Conservation (phyloP, 106 monocot species). For the Chionographis japonica region DNA sequence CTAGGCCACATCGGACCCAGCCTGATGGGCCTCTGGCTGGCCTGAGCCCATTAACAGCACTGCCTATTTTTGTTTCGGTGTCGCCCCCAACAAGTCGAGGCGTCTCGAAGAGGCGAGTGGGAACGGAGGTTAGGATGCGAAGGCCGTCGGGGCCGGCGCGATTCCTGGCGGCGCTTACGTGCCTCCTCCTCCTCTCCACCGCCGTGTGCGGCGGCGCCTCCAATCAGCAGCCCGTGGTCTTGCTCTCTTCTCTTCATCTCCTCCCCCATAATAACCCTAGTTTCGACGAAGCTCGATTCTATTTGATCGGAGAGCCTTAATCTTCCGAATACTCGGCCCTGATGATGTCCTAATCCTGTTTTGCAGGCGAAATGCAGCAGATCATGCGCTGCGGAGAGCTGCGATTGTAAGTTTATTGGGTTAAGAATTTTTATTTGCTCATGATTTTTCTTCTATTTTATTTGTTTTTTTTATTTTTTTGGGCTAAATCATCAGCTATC, state of each 20-base stretch:
- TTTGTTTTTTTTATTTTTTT: not conserved
- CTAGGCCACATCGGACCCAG: too few species aligned
- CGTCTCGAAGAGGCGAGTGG: not conserved
- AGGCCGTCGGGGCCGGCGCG: not conserved
- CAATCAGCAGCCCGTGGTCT: too few species aligned
- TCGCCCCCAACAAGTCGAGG: too few species aligned
- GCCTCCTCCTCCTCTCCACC: not conserved
- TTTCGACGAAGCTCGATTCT: too few species aligned
- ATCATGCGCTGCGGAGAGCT: conserved; percentile 68
- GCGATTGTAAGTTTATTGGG: conserved; percentile 37
- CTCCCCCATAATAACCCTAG: too few species aligned
- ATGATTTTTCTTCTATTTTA: not conserved
- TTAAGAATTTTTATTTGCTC: not conserved
- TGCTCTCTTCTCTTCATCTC: not conserved
- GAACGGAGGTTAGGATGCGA: not conserved
- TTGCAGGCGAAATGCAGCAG: conserved; percentile 58
- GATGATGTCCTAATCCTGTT: too few species aligned
- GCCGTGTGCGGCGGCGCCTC: not conserved
- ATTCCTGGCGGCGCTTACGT: not conserved
- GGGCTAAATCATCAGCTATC: conserved; percentile 34
- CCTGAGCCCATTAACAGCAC: too few species aligned
- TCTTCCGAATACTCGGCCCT: not conserved
- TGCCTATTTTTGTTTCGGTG: too few species aligned
- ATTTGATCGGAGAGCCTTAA: too few species aligned
- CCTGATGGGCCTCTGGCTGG: too few species aligned